A percentile compares a stretch with the other conserved stretches of the same genome.
These are phyloP conservation scores for Pistacia vera DNA, from an alignment of 345 rosid species.

Conservation along the genomic window DNA sequence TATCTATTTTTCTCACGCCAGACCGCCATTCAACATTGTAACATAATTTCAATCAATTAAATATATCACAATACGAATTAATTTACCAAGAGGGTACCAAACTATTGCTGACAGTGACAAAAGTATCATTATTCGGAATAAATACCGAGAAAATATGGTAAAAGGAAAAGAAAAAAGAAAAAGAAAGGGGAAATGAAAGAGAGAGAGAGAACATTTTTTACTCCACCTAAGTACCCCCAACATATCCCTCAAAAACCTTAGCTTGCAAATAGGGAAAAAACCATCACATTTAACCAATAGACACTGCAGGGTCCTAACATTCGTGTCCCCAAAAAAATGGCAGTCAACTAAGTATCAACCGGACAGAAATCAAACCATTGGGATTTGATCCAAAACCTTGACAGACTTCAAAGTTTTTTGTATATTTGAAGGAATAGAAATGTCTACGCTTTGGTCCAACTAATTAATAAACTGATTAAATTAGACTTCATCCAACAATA, in stretches of 20 bases:
- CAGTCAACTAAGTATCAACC: not conserved
- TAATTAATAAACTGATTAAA: not conserved
- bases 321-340: not conserved
- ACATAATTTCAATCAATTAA: constrained; percentile 1
- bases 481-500: constrained; percentile 1
- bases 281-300: not conserved
- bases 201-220: not conserved
- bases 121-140: not conserved
- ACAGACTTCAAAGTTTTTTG: not conserved
- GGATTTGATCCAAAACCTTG: not conserved
- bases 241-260: not conserved
- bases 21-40: not conserved
- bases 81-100: not conserved
- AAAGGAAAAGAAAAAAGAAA: not conserved
- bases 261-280: too few species aligned
- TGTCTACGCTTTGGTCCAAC: not conserved
- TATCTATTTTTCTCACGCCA: constrained; percentile 3
- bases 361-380: not conserved
- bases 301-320: not conserved
- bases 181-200: not conserved
- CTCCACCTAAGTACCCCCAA: not conserved
- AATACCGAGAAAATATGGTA: not conserved
- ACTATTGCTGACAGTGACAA: not conserved
- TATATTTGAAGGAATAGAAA: not conserved
- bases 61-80: not conserved